Percentiles rank a stretch among this genome's conserved stretches.
These are phyloP conservation scores for Fusarium lateritium DNA, from an alignment of 2,329 filamentous ascomycete genomes.

Conservation along the genomic window DNA sequence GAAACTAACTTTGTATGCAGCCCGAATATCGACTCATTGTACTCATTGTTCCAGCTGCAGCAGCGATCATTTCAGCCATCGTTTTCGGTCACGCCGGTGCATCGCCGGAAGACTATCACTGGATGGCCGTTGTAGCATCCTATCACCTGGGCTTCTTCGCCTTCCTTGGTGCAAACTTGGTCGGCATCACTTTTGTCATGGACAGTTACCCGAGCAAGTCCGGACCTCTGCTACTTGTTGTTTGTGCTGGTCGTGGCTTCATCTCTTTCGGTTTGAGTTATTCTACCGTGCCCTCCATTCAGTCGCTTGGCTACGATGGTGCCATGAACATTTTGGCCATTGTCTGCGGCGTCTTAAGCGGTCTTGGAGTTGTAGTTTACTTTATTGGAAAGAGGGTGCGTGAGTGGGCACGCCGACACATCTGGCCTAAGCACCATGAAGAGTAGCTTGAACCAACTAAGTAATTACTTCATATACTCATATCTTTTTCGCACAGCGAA, in stretches of 20 bases:
- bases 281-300: constrained; percentile 7
- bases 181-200: constrained; percentile 16
- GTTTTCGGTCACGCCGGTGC: constrained; percentile 14
- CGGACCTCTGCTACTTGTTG: constrained; percentile 1
- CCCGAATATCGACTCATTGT: constrained; percentile 16
- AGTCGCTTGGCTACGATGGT: constrained; percentile 9
- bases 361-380: constrained; percentile 5
- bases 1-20: neutral
- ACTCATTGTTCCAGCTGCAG: constrained; percentile 1
- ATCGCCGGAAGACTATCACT: constrained; percentile 9
- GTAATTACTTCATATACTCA: too few species aligned
- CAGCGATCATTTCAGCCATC: constrained; percentile 3
- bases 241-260: constrained; percentile 7
- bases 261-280: constrained; percentile 14
- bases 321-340: constrained; percentile 25
- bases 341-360: constrained; percentile 7
- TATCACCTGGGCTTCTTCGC: constrained; percentile 21
- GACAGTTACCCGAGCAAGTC: constrained; percentile 22
- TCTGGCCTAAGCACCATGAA: constrained; percentile 23
- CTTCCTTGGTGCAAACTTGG: constrained; percentile 11
- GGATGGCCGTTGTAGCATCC: constrained; percentile 6
- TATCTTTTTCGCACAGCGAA: too few species aligned
- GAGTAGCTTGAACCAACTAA: neutral
- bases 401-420: constrained; percentile 13
- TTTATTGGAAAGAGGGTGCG: constrained; percentile 14